Percentiles rank a stretch among this genome's conserved stretches.
Evolutionary conservation across 768 basidiomycete species (phyloP).

Genomic region (Crucibulum laeve): DNA sequence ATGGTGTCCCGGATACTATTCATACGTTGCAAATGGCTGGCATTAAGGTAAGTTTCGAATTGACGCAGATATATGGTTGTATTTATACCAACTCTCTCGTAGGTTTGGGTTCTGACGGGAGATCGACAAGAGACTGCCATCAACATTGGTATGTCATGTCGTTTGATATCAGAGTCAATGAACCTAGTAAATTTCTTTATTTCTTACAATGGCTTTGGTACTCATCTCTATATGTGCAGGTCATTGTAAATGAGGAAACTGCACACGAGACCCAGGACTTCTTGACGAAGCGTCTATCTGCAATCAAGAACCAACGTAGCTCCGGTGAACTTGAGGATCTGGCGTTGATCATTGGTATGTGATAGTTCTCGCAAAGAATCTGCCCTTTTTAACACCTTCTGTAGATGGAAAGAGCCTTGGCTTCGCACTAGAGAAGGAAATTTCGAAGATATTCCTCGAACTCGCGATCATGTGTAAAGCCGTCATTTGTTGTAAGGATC

Average conservation of each 20-base stretch:
- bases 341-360: slow-evolving; percentile 86
- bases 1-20: slow-evolving; percentile 97
- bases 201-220: not conserved
- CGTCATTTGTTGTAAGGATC: slow-evolving; percentile 88
- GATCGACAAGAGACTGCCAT: slow-evolving; percentile 99
- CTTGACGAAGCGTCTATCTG: slow-evolving; percentile 80
- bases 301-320: slow-evolving; percentile 90
- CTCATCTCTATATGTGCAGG: slow-evolving; percentile 37
- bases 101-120: slow-evolving; percentile 98
- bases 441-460: slow-evolving; percentile 88
- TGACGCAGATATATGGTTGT: not conserved
- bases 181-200: slow-evolving; percentile 65
- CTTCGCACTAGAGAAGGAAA: slow-evolving; percentile 90
- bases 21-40: slow-evolving; percentile 98
- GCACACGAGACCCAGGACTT: slow-evolving; percentile 81
- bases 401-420: slow-evolving; percentile 92
- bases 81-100: slow-evolving; percentile 1
- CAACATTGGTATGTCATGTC: slow-evolving; percentile 97
- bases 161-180: slow-evolving; percentile 97
- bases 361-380: not conserved
- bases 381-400: slow-evolving; percentile 6
- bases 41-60: slow-evolving; percentile 64
- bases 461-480: slow-evolving; percentile 98
- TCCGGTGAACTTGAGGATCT: slow-evolving; percentile 93
- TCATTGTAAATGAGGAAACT: slow-evolving; percentile 91